Evolutionary conservation across 768 basidiomycete genomes (phyloP), one percentile per base, ranked within the genome.

Genomic region (Boletus bicolor): DNA sequence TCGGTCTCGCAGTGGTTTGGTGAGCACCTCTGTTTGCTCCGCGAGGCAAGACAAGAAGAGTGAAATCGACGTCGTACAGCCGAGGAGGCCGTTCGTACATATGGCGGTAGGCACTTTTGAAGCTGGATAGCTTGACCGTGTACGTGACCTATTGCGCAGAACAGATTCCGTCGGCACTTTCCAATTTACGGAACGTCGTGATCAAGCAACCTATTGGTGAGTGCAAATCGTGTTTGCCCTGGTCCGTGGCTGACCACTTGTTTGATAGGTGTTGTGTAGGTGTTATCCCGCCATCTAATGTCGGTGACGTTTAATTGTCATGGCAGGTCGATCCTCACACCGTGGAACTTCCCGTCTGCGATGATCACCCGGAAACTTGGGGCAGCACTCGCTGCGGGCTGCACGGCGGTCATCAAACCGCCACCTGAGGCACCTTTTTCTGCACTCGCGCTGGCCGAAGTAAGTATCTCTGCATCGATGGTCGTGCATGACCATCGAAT

Each of bases 351-450:
- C 76, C 95, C 95, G 2, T 92, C 89, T 26, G 91, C 93, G 0
- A 95, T 95, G 92, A 89, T 93, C 21, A 89, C 89, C 1, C 86
- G 93, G n/a, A 95, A 95, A 71, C 75, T 93, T 15, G 91, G 84
- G 28, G 84, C 92, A 30, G 93, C 91, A 24, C 81, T 98, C 15
- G 96, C 95, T 2, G 93, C 93, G 15, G 97, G 97, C n/a, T 98
- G 96, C 69, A 97, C 96, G 0, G 81, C 86, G 0, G 94, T 99
- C 45, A 86, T 98, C 71, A 98, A 98, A 64, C 95, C 95, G 2
- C 87, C 97, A 1, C 82, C 93, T 0, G 97, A 99, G 72, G 93
- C 97, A 0, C 97, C 97, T 1, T 97, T 92, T 75, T 93, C 92
- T 32, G 84, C 86, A 9, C 81, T 98, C 11, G 97, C 96, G 5